Percentiles rank a stretch among this genome's conserved stretches.
phyloP scores from a whole-genome alignment of 2,329 filamentous ascomycete species.

The Colletotrichum sp. region DNA sequence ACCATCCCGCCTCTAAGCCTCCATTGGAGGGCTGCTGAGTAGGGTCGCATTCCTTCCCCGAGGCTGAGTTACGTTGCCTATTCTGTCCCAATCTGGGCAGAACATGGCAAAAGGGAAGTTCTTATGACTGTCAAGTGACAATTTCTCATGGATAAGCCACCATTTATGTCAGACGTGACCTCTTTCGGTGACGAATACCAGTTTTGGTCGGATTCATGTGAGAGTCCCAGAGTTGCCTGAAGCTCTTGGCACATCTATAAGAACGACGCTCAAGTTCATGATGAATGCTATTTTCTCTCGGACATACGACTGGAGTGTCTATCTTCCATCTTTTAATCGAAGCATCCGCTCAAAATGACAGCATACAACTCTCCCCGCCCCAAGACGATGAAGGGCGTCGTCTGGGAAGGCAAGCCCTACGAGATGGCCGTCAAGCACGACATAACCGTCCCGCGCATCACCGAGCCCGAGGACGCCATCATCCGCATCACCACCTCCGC shows the following conservation, averaged over 20 bases:
- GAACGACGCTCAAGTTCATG: background rate
- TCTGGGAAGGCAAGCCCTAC: slow-evolving; percentile 28
- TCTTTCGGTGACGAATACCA: background rate
- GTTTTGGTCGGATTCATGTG: background rate
- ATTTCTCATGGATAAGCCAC: background rate
- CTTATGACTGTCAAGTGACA: background rate
- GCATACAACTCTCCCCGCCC: background rate
- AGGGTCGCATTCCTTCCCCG: background rate
- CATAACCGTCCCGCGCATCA: slow-evolving; percentile 21
- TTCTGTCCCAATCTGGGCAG: background rate
- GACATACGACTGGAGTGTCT: background rate
- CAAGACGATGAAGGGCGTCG: slow-evolving; percentile 9
- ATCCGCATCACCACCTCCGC: slow-evolving; percentile 37
- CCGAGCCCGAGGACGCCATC: slow-evolving; percentile 34
- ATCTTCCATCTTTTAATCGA: background rate
- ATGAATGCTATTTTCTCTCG: background rate
- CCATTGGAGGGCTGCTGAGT: background rate
- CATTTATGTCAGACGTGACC: background rate
- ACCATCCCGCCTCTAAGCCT: background rate
- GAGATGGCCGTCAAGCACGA: slow-evolving; percentile 22
- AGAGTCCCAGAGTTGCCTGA: background rate
- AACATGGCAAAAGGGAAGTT: background rate
- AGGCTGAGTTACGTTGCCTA: background rate
- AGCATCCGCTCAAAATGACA: background rate
- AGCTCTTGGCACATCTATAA: background rate